Base-by-base conservation (phyloP, 1,284 basidiomycete species). In the Apiotrichum sp. region DNA sequence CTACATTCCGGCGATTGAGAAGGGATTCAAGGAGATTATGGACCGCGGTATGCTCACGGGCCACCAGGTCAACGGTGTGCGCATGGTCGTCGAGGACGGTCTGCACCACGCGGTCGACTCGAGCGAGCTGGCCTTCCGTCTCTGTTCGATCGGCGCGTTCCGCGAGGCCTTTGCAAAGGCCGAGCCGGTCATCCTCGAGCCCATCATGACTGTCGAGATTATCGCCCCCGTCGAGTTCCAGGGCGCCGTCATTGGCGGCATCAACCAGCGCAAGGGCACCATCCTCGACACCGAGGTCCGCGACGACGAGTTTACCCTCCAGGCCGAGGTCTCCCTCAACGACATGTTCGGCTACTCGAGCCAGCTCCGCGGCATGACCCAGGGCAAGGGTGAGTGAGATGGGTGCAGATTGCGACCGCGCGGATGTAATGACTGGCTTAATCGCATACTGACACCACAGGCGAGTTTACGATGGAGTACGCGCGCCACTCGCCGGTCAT, bases 301-400 rank as follows among this genome's bases (percentile, higher is more conserved):
- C 44, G 93, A 97, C 66, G 96, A 98, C 70, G 95, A 99, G 78
- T 98, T 98, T 71, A 93, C 90, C 2, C 83, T 88, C 55, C 82
- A 83, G 29, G 92, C 92, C 33, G 95, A 98, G 72, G 93, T 98
- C 13, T 86, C 89, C 8, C 77, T 98, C 74, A 98, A 95, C 76
- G 95, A 98, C 71, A 98, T 99, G 96, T 98, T 98, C 74, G 95
- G 95, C 35, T 98, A 95, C 73, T 93, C 90, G 33, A 89, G 85
- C 69, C 87, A 89, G 66, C 79, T 98, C 51, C 85, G 96, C 58
- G 95, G 95, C 5, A 84, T 86, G 62, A 98, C 95, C 0, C 95
- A 98, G 78, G 92, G 93, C 69, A 97, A 97, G 80, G 92, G 87
- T 78, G 31, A 45, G 44, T 45, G 13, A 3, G 29, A 29, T 29